Conservation (phyloP, 345 rosid genomes). For the Noccaea bulbosa region DNA sequence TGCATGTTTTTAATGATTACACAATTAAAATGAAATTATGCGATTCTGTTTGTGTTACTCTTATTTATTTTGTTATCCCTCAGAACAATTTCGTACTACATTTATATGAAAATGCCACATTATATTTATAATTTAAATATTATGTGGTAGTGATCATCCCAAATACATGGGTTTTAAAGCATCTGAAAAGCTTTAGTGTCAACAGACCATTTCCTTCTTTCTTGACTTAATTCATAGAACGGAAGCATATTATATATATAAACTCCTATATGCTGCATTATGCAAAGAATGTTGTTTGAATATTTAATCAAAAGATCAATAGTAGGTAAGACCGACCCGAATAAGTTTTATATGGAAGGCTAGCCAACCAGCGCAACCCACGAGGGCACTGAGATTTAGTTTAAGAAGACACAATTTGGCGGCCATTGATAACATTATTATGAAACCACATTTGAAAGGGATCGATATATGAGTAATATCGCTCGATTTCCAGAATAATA, state of each 20-base stretch:
- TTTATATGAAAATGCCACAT: background rate
- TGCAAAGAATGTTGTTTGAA: conserved; percentile 26
- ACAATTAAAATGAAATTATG: background rate
- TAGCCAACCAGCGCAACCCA: conserved; percentile 33
- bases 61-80: background rate
- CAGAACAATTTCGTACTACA: background rate
- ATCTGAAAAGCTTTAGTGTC: conserved; percentile 15
- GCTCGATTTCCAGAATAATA: background rate
- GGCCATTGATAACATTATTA: conserved; percentile 28
- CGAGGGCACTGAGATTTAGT: conserved; percentile 34
- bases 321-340: conserved; percentile 37
- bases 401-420: conserved; percentile 27
- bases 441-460: background rate
- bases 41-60: background rate
- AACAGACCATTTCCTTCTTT: conserved; percentile 10
- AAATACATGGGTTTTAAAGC: conserved; percentile 11
- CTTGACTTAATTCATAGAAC: conserved; percentile 27
- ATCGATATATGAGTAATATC: background rate
- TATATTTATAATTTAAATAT: too few species aligned
- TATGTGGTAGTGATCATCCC: conserved; percentile 27
- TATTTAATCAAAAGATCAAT: conserved; percentile 15
- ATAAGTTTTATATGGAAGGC: conserved; percentile 24
- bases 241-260: background rate
- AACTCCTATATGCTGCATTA: conserved; percentile 17
- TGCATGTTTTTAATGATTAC: background rate